These are phyloP conservation scores for Brassica juncea DNA, from an alignment of 345 rosid species.

Conservation along the genomic window DNA sequence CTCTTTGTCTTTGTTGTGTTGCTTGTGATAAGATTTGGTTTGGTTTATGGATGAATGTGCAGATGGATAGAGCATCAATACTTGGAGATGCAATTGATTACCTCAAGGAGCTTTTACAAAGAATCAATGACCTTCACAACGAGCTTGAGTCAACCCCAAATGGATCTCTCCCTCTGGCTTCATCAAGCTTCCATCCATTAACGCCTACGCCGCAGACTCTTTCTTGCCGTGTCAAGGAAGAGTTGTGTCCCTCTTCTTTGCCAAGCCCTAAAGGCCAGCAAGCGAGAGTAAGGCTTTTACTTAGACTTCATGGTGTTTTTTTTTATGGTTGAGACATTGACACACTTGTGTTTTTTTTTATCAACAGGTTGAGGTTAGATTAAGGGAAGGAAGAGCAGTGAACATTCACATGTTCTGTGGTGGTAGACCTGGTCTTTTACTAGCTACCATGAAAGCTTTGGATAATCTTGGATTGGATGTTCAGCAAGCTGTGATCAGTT, in stretches of 20 bases:
- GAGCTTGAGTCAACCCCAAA: constrained; percentile 77
- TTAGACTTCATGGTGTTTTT: background rate
- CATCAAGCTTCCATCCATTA: constrained; percentile 76
- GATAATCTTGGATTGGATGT: constrained; percentile 92
- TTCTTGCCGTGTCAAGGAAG: constrained; percentile 73
- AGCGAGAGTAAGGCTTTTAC: constrained; percentile 58
- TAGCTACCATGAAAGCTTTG: constrained; percentile 86
- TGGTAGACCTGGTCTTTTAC: constrained; percentile 84
- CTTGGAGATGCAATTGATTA: constrained; percentile 97
- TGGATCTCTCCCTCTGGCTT: constrained; percentile 57
- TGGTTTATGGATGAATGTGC: constrained; percentile 30
- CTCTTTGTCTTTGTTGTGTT: background rate
- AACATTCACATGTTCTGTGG: constrained; percentile 97
- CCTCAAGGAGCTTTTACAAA: constrained; percentile 88
- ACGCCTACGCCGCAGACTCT: constrained; percentile 84
- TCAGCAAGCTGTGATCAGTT: constrained; percentile 96
- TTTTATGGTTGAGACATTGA: background rate
- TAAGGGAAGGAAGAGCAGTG: constrained; percentile 95
- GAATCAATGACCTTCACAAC: constrained; percentile 88
- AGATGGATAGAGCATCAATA: constrained; percentile 99
- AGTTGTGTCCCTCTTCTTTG: constrained; percentile 66
- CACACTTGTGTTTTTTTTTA: background rate
- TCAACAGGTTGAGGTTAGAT: constrained; percentile 81
- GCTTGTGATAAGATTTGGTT: background rate
- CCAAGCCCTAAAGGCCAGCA: constrained; percentile 81